These are phyloP conservation scores for Tylopilus subfusipes DNA, from an alignment of 768 basidiomycete genomes.

Conservation along the genomic window DNA sequence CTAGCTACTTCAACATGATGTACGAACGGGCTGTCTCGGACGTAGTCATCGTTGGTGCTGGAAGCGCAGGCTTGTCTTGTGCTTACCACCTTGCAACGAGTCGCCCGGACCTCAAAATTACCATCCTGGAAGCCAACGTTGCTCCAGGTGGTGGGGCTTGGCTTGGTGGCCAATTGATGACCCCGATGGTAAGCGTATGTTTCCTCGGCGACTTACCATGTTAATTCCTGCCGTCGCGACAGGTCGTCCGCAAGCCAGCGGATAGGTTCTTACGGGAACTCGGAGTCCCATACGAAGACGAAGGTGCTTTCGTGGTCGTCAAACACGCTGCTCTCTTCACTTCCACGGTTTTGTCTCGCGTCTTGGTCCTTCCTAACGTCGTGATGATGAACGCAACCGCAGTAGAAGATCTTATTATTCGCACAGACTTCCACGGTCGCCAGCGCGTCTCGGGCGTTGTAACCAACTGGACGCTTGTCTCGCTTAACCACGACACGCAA, in stretches of 20 bases:
- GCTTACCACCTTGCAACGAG: constrained; percentile 68
- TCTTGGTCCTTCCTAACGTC: constrained; percentile 68
- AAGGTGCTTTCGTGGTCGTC: constrained; percentile 73
- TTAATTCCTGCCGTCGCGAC: not conserved
- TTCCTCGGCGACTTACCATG: not conserved
- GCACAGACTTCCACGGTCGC: constrained; percentile 42
- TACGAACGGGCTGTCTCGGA: constrained; percentile 74
- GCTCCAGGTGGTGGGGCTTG: constrained; percentile 77
- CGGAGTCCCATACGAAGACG: constrained; percentile 73
- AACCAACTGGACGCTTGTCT: constrained; percentile 51
- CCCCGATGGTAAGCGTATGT: constrained; percentile 54
- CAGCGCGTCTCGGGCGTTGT: constrained; percentile 52
- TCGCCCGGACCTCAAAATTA: constrained; percentile 63
- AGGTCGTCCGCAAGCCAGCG: constrained; percentile 78
- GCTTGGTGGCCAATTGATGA: constrained; percentile 79
- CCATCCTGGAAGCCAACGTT: constrained; percentile 74
- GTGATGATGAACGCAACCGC: constrained; percentile 76
- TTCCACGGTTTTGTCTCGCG: constrained; percentile 66
- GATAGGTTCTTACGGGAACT: constrained; percentile 67
- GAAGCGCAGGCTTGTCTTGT: constrained; percentile 66
- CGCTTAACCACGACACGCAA: constrained; percentile 69
- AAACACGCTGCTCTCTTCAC: constrained; percentile 83
- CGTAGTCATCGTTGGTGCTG: constrained; percentile 73
- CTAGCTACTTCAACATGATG: constrained; percentile 70
- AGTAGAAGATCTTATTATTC: constrained; percentile 76